Evolutionary conservation across 2,329 filamentous ascomycete genomes (phyloP).

Genomic region (Alternaria triticina): DNA sequence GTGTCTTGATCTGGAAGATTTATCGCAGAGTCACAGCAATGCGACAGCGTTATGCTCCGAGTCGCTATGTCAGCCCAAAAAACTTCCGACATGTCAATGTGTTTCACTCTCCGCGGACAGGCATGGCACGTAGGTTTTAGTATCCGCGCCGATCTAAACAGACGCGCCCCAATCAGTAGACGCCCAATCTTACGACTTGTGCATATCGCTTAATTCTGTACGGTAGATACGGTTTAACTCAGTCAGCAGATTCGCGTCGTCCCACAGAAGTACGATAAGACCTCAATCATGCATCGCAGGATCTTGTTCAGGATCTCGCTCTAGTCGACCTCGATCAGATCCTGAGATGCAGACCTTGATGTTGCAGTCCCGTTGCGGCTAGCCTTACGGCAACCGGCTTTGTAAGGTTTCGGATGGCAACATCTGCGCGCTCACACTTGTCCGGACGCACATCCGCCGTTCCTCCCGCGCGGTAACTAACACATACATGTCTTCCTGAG

Average conservation of each 20-base stretch:
- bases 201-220: not conserved
- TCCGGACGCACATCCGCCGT: not conserved
- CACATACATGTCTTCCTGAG: not conserved
- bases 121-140: not conserved
- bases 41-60: not conserved
- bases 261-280: not conserved
- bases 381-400: not conserved
- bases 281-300: not conserved
- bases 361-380: not conserved
- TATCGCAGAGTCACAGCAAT: not conserved
- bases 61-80: not conserved
- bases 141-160: not conserved
- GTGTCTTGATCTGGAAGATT: not conserved
- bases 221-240: not conserved
- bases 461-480: not conserved
- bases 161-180: not conserved
- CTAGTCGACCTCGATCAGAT: not conserved
- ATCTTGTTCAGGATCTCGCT: not conserved
- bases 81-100: not conserved
- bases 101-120: not conserved
- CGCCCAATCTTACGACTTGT: not conserved
- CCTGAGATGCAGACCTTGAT: not conserved
- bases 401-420: not conserved
- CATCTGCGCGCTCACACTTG: not conserved
- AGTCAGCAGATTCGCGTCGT: not conserved